Base-by-base conservation (phyloP, 2,329 filamentous ascomycete genomes). In the Graphium sp. region DNA sequence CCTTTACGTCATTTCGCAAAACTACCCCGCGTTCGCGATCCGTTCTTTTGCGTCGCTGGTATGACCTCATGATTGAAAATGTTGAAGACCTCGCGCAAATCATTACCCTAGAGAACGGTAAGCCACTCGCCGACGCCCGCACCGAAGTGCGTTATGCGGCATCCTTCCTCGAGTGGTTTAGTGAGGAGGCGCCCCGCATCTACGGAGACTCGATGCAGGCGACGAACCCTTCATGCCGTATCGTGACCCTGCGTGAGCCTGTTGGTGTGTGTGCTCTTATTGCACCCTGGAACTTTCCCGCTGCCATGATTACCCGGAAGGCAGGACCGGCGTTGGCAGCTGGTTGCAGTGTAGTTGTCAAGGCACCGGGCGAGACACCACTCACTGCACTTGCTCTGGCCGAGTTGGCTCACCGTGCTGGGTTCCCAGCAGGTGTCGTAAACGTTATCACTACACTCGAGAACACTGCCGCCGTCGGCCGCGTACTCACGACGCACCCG, bases 281-380 rank as follows among this genome's bases (percentile, higher is more conserved):
- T 36, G 84, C 81, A 7, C 83, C 83, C 32, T 89, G 82, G 83
- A 91, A 92, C 54, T 91, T 91, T 43, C 77, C 77, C 9, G 70
- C 74, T 3, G 75, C 75, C 28, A 82, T 82, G 76, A 70, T 81
- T 37, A 77, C 73, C 6, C 57, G 74, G 34, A 79, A 79, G 49
- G 62, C 74, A 28, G 74, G 67, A 2, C 71, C 81, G 2, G 80
- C 79, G 7, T 62, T 95, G 32, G 89, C 89, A 12, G 85, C 84
- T n/a, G 89, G 89, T 33, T 95, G 87, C 56, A 93, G 87, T 0
- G 80, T 92, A 3, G 85, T 95, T 2, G 75, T 74, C 42, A 98
- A 98, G 52, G 78, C 84, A 11, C 85, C 87, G 2, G 75, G 76
- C 27, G 87, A 95, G 59, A 94, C 89, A 1, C 89, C 87, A 0